Percentiles rank a stretch among this genome's conserved stretches.
Conservation (phyloP, 768 basidiomycete genomes). For the Leccinum truebloodii region DNA sequence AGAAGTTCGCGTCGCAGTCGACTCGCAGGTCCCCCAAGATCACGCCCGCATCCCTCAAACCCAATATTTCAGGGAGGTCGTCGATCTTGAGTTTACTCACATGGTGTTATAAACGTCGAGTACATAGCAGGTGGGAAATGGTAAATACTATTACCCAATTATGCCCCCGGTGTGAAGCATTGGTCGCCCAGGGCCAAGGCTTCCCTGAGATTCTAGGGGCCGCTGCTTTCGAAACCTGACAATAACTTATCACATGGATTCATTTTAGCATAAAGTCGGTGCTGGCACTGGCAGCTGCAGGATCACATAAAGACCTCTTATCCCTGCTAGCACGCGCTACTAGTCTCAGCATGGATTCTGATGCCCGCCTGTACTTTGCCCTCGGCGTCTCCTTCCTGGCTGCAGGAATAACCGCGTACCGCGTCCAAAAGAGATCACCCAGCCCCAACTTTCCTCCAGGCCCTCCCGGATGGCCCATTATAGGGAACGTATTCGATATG, state of each 20-base stretch:
- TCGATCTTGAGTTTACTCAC: too few species aligned
- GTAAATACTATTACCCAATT: too few species aligned
- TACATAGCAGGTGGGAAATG: too few species aligned
- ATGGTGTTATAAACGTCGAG: too few species aligned
- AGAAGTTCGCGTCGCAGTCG: too few species aligned
- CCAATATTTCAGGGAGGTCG: too few species aligned
- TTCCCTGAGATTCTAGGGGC: too few species aligned
- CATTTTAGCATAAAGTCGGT: neutral
- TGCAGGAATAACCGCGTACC: neutral
- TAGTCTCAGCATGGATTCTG: neutral
- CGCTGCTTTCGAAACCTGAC: neutral
- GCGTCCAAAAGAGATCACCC: constrained; percentile 2
- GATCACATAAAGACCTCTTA: neutral
- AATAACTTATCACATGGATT: neutral
- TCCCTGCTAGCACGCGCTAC: neutral
- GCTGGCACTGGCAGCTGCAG: neutral
- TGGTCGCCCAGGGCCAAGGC: too few species aligned
- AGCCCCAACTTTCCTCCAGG: constrained; percentile 6
- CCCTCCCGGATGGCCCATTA: constrained; percentile 8
- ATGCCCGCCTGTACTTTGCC: neutral
- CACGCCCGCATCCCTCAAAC: too few species aligned
- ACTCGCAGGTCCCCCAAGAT: too few species aligned
- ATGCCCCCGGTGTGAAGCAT: too few species aligned
- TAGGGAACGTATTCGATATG: constrained; percentile 13
- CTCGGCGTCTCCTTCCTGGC: neutral